These are phyloP conservation scores for Phylloporus sp. DNA, from an alignment of 768 basidiomycete species.

Conservation along the genomic window DNA sequence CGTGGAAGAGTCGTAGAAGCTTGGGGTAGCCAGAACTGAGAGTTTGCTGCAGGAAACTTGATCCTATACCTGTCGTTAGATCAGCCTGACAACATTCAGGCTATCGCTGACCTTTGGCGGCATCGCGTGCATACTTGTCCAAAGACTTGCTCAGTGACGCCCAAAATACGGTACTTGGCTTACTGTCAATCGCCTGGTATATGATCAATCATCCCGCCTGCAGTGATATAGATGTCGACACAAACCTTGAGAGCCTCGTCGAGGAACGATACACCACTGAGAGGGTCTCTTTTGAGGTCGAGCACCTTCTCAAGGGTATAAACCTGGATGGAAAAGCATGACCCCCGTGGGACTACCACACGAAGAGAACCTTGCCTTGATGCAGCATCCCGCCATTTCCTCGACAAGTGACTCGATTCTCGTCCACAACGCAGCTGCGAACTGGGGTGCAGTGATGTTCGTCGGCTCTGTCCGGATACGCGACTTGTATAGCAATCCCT, in stretches of 20 bases:
- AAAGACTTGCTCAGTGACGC: slow-evolving; percentile 70
- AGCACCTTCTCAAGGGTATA: slow-evolving; percentile 95
- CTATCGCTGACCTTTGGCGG: slow-evolving; percentile 57
- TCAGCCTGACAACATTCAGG: background rate
- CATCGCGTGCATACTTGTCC: slow-evolving; percentile 78
- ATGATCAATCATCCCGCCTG: slow-evolving; percentile 4
- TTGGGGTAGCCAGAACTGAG: slow-evolving; percentile 82
- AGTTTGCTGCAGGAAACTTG: slow-evolving; percentile 87
- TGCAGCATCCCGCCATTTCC: slow-evolving; percentile 88
- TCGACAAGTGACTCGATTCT: slow-evolving; percentile 72
- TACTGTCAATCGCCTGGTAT: slow-evolving; percentile 77
- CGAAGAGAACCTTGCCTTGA: slow-evolving; percentile 53
- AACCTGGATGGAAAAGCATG: slow-evolving; percentile 45
- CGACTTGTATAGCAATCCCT: slow-evolving; percentile 67
- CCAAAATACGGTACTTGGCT: slow-evolving; percentile 92
- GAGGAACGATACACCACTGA: slow-evolving; percentile 71
- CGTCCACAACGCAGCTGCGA: slow-evolving; percentile 50
- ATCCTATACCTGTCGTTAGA: slow-evolving; percentile 45
- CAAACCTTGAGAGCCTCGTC: slow-evolving; percentile 91
- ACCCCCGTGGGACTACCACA: background rate
- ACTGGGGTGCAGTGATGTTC: slow-evolving; percentile 80
- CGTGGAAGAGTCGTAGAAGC: slow-evolving; percentile 87
- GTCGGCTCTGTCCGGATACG: slow-evolving; percentile 90
- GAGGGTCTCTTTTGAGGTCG: slow-evolving; percentile 78
- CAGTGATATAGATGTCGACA: background rate